phyloP scores from a whole-genome alignment of 1,139 yeast species.

The Debaryomycetaceae sp. region DNA sequence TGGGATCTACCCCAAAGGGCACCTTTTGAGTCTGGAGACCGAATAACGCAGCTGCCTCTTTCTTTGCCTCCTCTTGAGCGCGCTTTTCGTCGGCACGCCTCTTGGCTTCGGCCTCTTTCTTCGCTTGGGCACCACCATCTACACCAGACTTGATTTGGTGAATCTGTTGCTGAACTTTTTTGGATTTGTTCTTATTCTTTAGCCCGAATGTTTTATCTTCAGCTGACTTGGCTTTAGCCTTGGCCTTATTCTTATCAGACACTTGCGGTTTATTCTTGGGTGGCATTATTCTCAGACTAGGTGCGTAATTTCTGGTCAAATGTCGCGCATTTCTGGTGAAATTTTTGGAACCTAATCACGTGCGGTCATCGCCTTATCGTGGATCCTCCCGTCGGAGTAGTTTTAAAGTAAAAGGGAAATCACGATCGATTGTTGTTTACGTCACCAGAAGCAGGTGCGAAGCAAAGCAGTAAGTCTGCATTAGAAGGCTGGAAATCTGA shows the following conservation, averaged over 20 bases:
- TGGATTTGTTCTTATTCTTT: constrained; percentile 86
- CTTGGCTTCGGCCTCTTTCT: constrained; percentile 68
- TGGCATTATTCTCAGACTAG: constrained; percentile 25
- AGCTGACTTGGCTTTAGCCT: constrained; percentile 56
- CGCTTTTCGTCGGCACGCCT: constrained; percentile 76
- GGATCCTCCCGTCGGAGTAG: too few relatives aligned
- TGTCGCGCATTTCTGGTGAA: too few relatives aligned
- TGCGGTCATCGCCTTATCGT: too few relatives aligned
- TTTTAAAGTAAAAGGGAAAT: too few relatives aligned
- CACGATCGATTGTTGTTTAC: too few relatives aligned
- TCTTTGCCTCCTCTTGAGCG: constrained; percentile 82
- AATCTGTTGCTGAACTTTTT: constrained; percentile 81
- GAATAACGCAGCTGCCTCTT: constrained; percentile 73
- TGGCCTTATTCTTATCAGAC: constrained; percentile 51
- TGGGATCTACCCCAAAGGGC: constrained; percentile 97
- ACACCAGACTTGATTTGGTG: constrained; percentile 62
- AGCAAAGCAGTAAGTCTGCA: too few relatives aligned
- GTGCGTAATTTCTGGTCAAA: too few relatives aligned
- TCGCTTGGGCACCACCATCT: constrained; percentile 52
- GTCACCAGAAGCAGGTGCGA: too few relatives aligned
- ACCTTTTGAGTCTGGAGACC: constrained; percentile 74
- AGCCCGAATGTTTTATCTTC: constrained; percentile 93
- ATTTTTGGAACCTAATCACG: too few relatives aligned
- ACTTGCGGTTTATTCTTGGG: constrained; percentile 53
- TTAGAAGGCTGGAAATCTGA: too few relatives aligned